Evolutionary conservation across 371 early-diverging fungal species (phyloP).

Genomic region (Rhizopus stolonifer): DNA sequence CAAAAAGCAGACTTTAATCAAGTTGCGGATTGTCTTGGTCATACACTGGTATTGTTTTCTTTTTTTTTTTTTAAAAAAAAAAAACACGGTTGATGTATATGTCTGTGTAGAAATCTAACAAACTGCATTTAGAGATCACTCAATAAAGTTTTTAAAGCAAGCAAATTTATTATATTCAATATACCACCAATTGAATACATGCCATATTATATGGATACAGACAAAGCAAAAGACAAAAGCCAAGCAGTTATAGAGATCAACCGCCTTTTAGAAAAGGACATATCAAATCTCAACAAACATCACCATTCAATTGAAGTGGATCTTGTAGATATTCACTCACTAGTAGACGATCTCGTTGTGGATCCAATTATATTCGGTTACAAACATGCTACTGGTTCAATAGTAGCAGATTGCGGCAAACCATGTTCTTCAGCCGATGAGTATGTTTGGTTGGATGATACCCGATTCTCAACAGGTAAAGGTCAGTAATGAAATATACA

Average conservation of each 20-base stretch:
- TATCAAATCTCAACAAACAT: slow-evolving; percentile 36
- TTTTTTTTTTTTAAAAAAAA: neutral
- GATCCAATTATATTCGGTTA: slow-evolving; percentile 37
- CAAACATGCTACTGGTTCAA: slow-evolving; percentile 24
- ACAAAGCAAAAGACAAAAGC: slow-evolving; percentile 10
- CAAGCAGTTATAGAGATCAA: slow-evolving; percentile 35
- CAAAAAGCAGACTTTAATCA: slow-evolving; percentile 22
- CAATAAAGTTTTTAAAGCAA: slow-evolving; percentile 31
- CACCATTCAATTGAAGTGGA: slow-evolving; percentile 39
- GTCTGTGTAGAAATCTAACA: too few relatives aligned
- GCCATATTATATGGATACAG: slow-evolving; percentile 33
- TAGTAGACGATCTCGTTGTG: slow-evolving; percentile 30
- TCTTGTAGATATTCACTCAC: slow-evolving; percentile 31
- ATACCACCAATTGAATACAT: slow-evolving; percentile 38
- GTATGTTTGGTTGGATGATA: slow-evolving; percentile 50
- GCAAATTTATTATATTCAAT: slow-evolving; percentile 38
- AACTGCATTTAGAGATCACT: slow-evolving; percentile 33
- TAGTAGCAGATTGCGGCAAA: slow-evolving; percentile 24
- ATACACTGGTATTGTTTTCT: slow-evolving; percentile 44
- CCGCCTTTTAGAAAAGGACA: slow-evolving; percentile 25
- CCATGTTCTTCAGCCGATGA: slow-evolving; percentile 1
- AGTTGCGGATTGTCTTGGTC: slow-evolving; percentile 30
- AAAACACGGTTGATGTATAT: too few relatives aligned
- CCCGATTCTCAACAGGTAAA: slow-evolving; percentile 47
- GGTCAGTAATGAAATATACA: too few relatives aligned